Evolutionary conservation across 805 yeast genomes (phyloP), one percentile per base, ranked within the genome.

Genomic region (Saturnispora zaruensis): DNA sequence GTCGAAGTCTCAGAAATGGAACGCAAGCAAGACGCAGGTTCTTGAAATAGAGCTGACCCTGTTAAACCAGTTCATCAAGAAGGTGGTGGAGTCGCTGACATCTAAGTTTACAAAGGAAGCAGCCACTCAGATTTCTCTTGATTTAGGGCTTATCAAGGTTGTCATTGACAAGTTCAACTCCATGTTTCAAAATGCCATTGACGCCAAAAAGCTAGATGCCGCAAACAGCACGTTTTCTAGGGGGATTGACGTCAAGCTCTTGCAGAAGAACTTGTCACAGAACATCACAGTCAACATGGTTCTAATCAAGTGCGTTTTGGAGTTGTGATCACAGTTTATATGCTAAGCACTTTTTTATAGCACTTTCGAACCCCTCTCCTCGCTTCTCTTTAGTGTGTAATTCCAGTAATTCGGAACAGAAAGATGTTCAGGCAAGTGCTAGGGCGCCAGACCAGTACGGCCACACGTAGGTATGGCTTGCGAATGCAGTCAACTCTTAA

Each of bases 1-100:
- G 42, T 62, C 66, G 9, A 65, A 52, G n/a, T 45, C 63, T 6
- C 36, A n/a, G 14, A 41, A 34, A 20, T 47, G 50, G 50, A 41
- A 47, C 20, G 36, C 36, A n/a, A 42, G 45, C 20, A 47, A 26
- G n/a, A 13, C 16, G 2, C 50, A 47, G 26, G 34, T 41, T 21
- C 43, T 32, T 34, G 50, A 47, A 32, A 28, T 47, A 14, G 41
- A 41, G 20, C 28, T 36, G 23, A 32, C 23, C 9, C 16, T 47
- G n/a, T 41, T 47, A 26, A 41, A 28, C 18, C 50, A 47, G 20
- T 41, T 47, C 23, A 18, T 41, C 6, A 47, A 42, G 32, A 47
- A 47, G 24, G 11, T 47, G 6, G 42, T 30, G 25, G 50, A 47
- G 18, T 47, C 50, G 5, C 18, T 47, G 41, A 41, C 48, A 2